Percentiles rank a stretch among this genome's conserved stretches.
phyloP scores from a whole-genome alignment of 176 grass and related monocot genomes.

The Guadua angustifolia region DNA sequence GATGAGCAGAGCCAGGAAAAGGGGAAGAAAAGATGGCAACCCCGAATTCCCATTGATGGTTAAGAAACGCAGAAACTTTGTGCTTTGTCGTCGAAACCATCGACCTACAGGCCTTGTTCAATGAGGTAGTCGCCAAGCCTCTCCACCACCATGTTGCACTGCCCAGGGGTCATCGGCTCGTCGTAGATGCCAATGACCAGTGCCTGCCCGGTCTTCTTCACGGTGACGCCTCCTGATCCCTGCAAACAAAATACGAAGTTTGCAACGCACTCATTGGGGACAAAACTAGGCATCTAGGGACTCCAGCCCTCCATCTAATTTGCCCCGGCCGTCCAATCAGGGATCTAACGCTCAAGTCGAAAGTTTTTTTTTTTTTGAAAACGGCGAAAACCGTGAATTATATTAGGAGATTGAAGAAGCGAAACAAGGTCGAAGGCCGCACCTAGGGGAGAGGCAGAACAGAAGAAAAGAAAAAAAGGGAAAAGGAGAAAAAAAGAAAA shows the following conservation, averaged over 20 bases:
- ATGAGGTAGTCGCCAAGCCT: conserved; percentile 77
- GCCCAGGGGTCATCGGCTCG: conserved; percentile 84
- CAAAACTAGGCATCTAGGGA: background rate
- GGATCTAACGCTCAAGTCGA: background rate
- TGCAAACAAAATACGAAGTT: background rate
- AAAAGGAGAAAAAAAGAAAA: too few species aligned
- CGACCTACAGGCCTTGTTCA: conserved; percentile 71
- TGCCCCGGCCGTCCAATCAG: background rate
- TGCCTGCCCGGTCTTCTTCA: conserved; percentile 72
- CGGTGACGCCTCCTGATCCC: conserved; percentile 69
- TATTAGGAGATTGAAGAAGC: too few species aligned
- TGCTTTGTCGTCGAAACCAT: background rate
- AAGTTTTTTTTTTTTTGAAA: too few species aligned
- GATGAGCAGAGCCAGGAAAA: background rate
- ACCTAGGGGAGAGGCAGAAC: too few species aligned
- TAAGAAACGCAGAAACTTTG: background rate
- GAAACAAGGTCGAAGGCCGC: too few species aligned
- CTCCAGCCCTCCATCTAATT: background rate
- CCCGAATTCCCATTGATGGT: background rate
- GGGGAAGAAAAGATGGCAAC: background rate
- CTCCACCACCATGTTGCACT: conserved; percentile 83
- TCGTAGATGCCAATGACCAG: conserved; percentile 74
- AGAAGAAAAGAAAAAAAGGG: too few species aligned
- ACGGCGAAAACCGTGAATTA: too few species aligned
- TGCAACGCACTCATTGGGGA: background rate